Evolutionary conservation across 2,329 filamentous ascomycete genomes (phyloP).

Genomic region (Hawksworthiomyces lignivorus): DNA sequence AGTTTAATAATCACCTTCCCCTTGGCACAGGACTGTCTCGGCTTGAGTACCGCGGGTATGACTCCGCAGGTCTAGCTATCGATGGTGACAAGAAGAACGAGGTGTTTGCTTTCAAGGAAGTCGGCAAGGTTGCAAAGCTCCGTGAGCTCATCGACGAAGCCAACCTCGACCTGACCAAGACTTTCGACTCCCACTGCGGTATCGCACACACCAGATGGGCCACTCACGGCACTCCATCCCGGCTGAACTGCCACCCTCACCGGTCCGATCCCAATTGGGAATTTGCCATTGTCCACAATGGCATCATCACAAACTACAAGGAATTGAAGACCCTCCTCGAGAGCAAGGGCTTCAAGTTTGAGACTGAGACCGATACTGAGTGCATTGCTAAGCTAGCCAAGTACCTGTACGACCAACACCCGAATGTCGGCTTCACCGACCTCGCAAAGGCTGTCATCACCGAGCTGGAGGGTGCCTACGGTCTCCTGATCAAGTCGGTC

Average conservation of each 20-base stretch:
- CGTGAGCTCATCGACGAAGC: conserved; percentile 83
- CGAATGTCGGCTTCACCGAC: conserved; percentile 89
- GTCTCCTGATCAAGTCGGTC: conserved; percentile 94
- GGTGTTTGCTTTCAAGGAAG: conserved; percentile 96
- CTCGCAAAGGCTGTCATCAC: conserved; percentile 96
- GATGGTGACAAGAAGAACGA: conserved; percentile 99
- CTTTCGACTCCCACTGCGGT: conserved; percentile 95
- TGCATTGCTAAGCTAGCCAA: conserved; percentile 98
- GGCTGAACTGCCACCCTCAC: conserved; percentile 96
- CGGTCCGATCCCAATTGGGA: conserved; percentile 92
- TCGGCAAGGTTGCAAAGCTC: conserved; percentile 96
- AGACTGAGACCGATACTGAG: conserved; percentile 98
- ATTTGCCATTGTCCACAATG: conserved; percentile 97
- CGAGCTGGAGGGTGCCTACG: conserved; percentile 96
- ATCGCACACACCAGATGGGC: conserved; percentile 99
- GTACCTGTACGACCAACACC: conserved; percentile 94
- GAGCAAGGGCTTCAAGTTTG: conserved; percentile 95
- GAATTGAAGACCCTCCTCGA: conserved; percentile 90
- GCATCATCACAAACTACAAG: conserved; percentile 99
- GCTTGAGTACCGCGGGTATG: conserved; percentile 97
- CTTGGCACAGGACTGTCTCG: conserved; percentile 76
- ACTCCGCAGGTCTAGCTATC: conserved; percentile 90
- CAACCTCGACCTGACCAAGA: conserved; percentile 78
- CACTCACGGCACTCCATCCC: conserved; percentile 90
- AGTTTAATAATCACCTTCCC: not conserved